Percentiles rank a stretch among this genome's conserved stretches.
These are phyloP conservation scores for Rauvolfia tetraphylla DNA, from an alignment of 257 asterid species.

Conservation along the genomic window DNA sequence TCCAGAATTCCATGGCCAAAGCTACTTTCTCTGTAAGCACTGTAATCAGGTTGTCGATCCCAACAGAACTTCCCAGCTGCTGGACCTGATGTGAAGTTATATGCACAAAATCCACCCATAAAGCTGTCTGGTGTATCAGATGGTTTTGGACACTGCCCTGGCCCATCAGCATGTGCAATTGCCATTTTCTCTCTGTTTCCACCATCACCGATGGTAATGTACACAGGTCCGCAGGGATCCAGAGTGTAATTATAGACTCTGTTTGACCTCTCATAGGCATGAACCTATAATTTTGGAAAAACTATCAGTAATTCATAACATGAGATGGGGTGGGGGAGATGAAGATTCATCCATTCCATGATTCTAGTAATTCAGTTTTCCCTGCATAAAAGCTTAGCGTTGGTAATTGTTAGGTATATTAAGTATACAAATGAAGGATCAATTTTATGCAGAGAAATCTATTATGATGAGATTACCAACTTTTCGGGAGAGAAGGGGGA, in stretches of 20 bases:
- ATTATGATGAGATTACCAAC: not conserved
- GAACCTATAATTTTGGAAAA: conserved; percentile 47
- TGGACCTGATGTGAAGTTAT: conserved; percentile 79
- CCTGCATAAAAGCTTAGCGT: not conserved
- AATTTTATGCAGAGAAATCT: not conserved
- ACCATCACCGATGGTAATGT: conserved; percentile 87
- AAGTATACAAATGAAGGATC: not conserved
- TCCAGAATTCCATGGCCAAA: conserved; percentile 93
- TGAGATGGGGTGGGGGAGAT: not conserved
- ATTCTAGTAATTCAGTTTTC: not conserved
- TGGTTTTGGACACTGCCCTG: conserved; percentile 77
- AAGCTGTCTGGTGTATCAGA: conserved; percentile 58
- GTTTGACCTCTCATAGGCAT: conserved; percentile 93
- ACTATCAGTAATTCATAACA: not conserved
- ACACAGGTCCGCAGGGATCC: conserved; percentile 83
- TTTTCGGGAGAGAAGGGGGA: not conserved
- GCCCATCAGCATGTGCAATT: conserved; percentile 60
- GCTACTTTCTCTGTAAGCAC: conserved; percentile 87
- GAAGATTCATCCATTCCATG: not conserved
- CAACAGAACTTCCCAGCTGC: conserved; percentile 91
- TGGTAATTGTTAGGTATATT: not conserved
- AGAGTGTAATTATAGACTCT: conserved; percentile 82
- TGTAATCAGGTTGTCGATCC: conserved; percentile 87
- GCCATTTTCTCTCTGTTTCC: conserved; percentile 94
- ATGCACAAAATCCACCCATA: conserved; percentile 87